Evolutionary conservation across 192 early-diverging fungal species (phyloP).

Genomic region (Dimargaris verticillata): DNA sequence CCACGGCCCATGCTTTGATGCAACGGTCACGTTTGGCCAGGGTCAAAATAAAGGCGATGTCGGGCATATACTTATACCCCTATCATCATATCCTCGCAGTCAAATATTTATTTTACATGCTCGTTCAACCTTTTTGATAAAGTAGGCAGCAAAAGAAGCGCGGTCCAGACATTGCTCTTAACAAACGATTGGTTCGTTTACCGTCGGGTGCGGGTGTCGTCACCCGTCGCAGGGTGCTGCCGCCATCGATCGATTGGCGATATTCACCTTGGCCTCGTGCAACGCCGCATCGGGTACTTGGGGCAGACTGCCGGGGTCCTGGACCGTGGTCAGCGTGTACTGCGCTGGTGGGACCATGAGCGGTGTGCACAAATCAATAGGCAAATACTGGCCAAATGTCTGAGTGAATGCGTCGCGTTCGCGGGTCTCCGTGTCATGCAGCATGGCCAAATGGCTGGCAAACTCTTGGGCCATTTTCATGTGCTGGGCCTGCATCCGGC

Average conservation of each 20-base stretch:
- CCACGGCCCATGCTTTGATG: too few species aligned
- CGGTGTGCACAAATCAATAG: constrained; percentile 5
- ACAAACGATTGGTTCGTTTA: too few species aligned
- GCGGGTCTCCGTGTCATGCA: neutral
- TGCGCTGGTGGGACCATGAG: neutral
- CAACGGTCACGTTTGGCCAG: too few species aligned
- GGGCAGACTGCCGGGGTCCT: neutral
- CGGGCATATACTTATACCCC: too few species aligned
- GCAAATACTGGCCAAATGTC: constrained; percentile 5
- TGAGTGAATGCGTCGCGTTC: constrained; percentile 7
- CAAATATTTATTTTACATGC: too few species aligned
- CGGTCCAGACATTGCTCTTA: too few species aligned
- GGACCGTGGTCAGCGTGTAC: neutral
- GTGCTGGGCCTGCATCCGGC: constrained; percentile 16
- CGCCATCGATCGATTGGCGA: neutral
- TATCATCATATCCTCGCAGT: too few species aligned
- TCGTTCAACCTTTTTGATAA: too few species aligned
- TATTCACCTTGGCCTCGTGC: constrained; percentile 3
- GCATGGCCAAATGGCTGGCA: neutral
- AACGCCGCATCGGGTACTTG: neutral
- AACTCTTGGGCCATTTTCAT: constrained; percentile 10
- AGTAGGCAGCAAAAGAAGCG: too few species aligned
- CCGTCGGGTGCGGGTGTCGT: too few species aligned
- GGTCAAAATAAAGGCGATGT: too few species aligned
- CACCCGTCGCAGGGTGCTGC: neutral